Conservation (phyloP, 306 rosid species). For the Erythrophleum fordii region DNA sequence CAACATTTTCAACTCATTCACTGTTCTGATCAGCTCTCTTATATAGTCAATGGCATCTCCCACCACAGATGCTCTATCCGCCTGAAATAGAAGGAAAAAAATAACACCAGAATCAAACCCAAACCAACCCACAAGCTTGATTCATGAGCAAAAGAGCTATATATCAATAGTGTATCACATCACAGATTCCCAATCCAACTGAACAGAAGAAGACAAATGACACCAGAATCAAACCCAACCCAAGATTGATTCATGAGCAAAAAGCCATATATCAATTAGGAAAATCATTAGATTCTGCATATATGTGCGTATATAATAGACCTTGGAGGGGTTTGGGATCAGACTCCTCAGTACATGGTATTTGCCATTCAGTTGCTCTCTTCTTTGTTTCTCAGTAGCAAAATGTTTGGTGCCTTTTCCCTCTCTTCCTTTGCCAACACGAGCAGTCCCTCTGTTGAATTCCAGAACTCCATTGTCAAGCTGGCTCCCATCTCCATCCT, state of each 20-base stretch:
- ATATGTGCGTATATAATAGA: slow-evolving; percentile 6
- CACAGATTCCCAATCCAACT: slow-evolving; percentile 82
- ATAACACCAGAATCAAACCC: not conserved
- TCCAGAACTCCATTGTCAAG: slow-evolving; percentile 77
- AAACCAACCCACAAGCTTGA: slow-evolving; percentile 16
- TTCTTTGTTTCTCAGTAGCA: slow-evolving; percentile 76
- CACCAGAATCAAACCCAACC: slow-evolving; percentile 7
- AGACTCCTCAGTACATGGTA: slow-evolving; percentile 56
- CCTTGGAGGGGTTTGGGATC: slow-evolving; percentile 85
- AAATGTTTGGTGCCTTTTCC: slow-evolving; percentile 66
- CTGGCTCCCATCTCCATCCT: slow-evolving; percentile 60
- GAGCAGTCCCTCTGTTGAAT: slow-evolving; percentile 61
- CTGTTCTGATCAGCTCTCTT: slow-evolving; percentile 73
- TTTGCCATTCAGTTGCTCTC: slow-evolving; percentile 72
- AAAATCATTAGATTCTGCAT: not conserved
- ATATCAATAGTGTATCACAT: slow-evolving; percentile 50
- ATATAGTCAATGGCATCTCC: slow-evolving; percentile 85
- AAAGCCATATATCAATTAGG: not conserved
- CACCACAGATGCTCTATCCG: slow-evolving; percentile 87
- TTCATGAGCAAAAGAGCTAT: not conserved
- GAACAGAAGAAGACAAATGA: not conserved
- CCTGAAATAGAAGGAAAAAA: slow-evolving; percentile 32
- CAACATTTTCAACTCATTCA: slow-evolving; percentile 67
- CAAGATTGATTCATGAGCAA: slow-evolving; percentile 20
- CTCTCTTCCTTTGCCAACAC: slow-evolving; percentile 58